Conservation (phyloP, 345 rosid species). For the Raphanus sativus region DNA sequence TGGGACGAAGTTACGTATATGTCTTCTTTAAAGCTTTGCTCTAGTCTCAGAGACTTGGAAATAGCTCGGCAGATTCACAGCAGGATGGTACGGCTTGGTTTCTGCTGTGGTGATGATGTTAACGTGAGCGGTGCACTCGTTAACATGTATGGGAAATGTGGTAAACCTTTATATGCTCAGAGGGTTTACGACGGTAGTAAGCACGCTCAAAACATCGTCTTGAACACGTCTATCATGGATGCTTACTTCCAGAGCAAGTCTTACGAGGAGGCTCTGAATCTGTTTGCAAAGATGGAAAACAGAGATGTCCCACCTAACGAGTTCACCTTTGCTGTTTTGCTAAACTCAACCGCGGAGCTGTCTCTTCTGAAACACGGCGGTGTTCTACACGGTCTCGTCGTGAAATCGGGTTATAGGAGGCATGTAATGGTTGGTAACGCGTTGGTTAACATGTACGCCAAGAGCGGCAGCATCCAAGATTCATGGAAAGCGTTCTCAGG, state of each 20-base stretch:
- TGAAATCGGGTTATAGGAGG: conserved; percentile 55
- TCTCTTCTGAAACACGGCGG: conserved; percentile 57
- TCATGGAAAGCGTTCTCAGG: conserved; percentile 50
- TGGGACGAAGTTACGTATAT: conserved; percentile 65
- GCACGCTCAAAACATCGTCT: conserved; percentile 49
- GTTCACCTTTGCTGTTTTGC: conserved; percentile 56
- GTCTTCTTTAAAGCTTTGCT: conserved; percentile 41
- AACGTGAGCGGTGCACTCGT: conserved; percentile 47
- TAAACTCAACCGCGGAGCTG: conserved; percentile 63
- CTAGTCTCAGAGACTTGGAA: conserved; percentile 12
- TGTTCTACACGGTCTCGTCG: conserved; percentile 48
- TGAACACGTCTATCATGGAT: conserved; percentile 63
- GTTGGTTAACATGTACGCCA: conserved; percentile 72
- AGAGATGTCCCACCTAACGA: conserved; percentile 58
- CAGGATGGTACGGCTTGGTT: conserved; percentile 40
- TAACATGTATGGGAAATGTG: conserved; percentile 83
- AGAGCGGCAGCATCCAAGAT: conserved; percentile 58
- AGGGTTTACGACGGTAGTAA: conserved; percentile 48
- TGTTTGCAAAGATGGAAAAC: conserved; percentile 48
- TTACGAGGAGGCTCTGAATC: conserved; percentile 69
- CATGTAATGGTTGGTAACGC: conserved; percentile 65
- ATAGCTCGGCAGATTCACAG: conserved; percentile 64
- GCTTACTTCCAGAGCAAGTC: conserved; percentile 66
- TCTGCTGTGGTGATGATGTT: conserved; percentile 34
- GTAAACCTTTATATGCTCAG: conserved; percentile 45